These are phyloP conservation scores for Solanum hybrid DNA, from an alignment of 305 asterid genomes.

Conservation along the genomic window DNA sequence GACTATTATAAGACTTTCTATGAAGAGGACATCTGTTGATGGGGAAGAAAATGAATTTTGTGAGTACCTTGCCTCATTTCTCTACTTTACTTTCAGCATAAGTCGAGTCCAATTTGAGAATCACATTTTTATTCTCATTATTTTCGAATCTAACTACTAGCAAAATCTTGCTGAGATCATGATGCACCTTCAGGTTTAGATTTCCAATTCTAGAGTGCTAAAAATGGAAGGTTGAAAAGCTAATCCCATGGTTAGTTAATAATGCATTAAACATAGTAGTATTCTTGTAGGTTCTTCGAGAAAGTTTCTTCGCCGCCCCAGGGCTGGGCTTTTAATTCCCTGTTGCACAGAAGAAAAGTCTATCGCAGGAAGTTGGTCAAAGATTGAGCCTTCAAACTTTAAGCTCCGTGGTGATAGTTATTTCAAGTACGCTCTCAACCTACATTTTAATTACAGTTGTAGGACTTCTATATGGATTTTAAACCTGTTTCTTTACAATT, in stretches of 20 bases:
- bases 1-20: conserved; percentile 66
- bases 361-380: conserved; percentile 72
- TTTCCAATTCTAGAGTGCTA: neutral
- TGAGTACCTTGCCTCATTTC: conserved; percentile 23
- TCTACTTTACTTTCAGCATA: neutral
- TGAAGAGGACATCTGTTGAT: conserved; percentile 71
- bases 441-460: neutral
- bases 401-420: conserved; percentile 66
- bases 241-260: neutral
- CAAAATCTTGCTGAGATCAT: neutral
- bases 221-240: neutral
- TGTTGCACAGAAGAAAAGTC: conserved; percentile 59
- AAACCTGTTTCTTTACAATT: neutral
- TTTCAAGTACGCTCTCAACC: conserved; percentile 34
- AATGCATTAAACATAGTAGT: neutral
- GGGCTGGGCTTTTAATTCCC: conserved; percentile 78
- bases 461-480: neutral
- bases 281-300: conserved; percentile 46
- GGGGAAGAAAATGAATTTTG: conserved; percentile 50
- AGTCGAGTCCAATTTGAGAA: neutral
- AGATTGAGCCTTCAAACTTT: conserved; percentile 65
- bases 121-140: neutral
- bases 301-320: conserved; percentile 61
- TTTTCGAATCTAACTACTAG: neutral
- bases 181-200: neutral